Percentiles rank a stretch among this genome's conserved stretches.
Conservation (phyloP, 2,329 filamentous ascomycete genomes). For the Canariomyces notabilis region DNA sequence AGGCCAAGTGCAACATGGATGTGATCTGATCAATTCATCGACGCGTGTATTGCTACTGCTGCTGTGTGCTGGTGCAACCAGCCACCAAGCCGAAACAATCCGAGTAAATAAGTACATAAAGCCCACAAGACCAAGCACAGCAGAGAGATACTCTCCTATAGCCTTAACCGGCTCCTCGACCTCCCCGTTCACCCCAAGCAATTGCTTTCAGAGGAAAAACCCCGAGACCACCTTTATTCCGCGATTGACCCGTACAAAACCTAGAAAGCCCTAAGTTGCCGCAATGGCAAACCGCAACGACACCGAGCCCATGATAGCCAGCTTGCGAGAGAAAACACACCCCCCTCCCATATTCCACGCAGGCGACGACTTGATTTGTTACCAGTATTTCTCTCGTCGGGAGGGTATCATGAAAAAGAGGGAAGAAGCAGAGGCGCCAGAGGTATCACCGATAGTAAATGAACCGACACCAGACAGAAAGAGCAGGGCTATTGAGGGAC, state of each 20-base stretch:
- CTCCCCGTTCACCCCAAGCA: not conserved
- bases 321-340: too few relatives aligned
- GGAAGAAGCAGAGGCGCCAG: conserved; percentile 15
- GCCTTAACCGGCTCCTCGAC: not conserved
- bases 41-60: not conserved
- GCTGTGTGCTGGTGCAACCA: not conserved
- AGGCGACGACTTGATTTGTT: not conserved
- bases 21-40: not conserved
- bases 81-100: not conserved
- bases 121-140: not conserved
- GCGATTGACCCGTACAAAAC: not conserved
- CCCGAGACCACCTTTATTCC: not conserved
- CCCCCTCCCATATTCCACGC: not conserved
- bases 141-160: not conserved
- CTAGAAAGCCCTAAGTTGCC: not conserved
- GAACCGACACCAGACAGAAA: conserved; percentile 26
- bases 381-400: conserved; percentile 7
- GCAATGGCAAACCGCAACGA: too few relatives aligned
- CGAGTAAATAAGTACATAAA: not conserved
- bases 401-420: conserved; percentile 17
- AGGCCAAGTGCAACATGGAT: not conserved
- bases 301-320: too few relatives aligned
- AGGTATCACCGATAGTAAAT: conserved; percentile 30
- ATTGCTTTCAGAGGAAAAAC: not conserved
- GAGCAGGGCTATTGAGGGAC: conserved; percentile 24